These are phyloP conservation scores for Phycomyces blakesleeanus DNA, from an alignment of 192 early-diverging fungal species.

Conservation along the genomic window DNA sequence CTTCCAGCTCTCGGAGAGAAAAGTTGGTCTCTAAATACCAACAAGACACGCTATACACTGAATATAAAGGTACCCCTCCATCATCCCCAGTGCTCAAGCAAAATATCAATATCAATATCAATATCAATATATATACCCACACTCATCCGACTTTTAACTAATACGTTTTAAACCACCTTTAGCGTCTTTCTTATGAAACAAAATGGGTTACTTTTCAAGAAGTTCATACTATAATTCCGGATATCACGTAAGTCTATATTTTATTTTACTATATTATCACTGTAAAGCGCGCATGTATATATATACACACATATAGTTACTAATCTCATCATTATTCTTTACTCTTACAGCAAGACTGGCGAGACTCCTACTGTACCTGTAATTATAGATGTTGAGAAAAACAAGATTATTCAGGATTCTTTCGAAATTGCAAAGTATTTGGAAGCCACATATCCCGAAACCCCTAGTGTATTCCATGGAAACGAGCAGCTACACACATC, in stretches of 20 bases:
- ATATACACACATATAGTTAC: no score
- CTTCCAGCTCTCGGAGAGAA: background rate
- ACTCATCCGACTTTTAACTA: no score
- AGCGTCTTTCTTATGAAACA: constrained; percentile 23
- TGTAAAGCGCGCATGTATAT: no score
- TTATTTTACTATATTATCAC: background rate
- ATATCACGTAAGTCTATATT: constrained; percentile 11
- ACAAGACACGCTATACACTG: constrained; percentile 19
- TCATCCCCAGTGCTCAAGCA: no score
- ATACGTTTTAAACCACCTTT: background rate
- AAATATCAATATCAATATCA: no score
- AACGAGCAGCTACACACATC: constrained; percentile 38
- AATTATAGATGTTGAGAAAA: constrained; percentile 20
- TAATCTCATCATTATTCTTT: no score
- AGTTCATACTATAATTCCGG: constrained; percentile 11
- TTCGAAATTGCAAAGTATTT: constrained; percentile 55
- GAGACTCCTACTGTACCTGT: constrained; percentile 39
- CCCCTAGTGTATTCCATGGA: constrained; percentile 40
- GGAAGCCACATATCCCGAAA: constrained; percentile 52
- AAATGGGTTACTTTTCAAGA: constrained; percentile 17
- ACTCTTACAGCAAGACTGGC: constrained; percentile 14
- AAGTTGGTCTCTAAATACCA: constrained; percentile 26
- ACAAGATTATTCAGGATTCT: constrained; percentile 41
- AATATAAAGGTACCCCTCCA: constrained; percentile 21
- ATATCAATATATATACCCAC: no score